Conservation (phyloP, 495 filamentous ascomycete genomes). For the Penicillium verhagenii region DNA sequence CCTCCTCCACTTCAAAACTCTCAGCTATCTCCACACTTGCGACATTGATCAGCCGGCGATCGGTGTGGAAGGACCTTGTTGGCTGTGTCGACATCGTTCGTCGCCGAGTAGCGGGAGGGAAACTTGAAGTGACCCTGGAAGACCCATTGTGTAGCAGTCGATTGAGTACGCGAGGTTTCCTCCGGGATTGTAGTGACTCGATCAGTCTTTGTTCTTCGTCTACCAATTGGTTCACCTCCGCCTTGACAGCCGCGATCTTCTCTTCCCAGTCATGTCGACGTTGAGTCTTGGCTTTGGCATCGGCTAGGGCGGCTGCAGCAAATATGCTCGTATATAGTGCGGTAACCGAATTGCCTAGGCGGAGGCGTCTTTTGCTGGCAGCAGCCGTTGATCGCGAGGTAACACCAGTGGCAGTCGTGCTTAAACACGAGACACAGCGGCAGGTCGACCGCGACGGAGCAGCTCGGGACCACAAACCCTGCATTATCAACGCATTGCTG, state of each 20-base stretch:
- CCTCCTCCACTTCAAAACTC: neutral
- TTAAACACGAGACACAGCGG: conserved; percentile 62
- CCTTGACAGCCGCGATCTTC: conserved; percentile 48
- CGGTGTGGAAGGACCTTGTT: conserved; percentile 25
- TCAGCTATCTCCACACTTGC: neutral
- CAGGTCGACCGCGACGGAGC: conserved; percentile 59
- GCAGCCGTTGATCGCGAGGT: conserved; percentile 53
- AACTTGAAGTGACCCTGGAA: conserved; percentile 19
- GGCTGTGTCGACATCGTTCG: conserved; percentile 10
- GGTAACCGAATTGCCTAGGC: conserved; percentile 63
- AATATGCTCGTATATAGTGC: conserved; percentile 71
- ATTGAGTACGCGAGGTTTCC: conserved; percentile 16
- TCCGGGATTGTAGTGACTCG: conserved; percentile 27
- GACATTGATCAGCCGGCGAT: conserved; percentile 8
- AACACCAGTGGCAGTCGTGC: conserved; percentile 50
- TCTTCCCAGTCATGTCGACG: conserved; percentile 64
- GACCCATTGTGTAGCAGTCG: conserved; percentile 23
- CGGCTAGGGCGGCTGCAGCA: conserved; percentile 65
- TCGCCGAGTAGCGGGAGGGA: conserved; percentile 6
- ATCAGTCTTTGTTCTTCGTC: conserved; percentile 43
- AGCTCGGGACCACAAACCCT: conserved; percentile 68
- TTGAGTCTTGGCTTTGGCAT: conserved; percentile 60
- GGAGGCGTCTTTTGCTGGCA: conserved; percentile 50
- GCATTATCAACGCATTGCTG: conserved; percentile 57
- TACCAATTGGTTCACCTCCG: conserved; percentile 42